Conservation (phyloP, 2,329 filamentous ascomycete species). For the Nannizziopsis barbatae region DNA sequence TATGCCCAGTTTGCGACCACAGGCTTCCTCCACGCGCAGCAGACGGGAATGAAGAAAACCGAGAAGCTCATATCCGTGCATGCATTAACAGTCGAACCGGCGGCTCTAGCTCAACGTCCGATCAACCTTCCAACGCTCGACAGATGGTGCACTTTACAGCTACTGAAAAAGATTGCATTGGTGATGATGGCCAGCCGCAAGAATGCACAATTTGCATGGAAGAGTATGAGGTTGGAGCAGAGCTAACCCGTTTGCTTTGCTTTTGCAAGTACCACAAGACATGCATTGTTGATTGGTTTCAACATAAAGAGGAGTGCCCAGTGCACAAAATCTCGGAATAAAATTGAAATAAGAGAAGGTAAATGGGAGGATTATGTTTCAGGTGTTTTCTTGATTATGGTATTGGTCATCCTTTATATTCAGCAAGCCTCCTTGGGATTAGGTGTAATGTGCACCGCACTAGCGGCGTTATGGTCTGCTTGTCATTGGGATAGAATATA, state of each 20-base stretch:
- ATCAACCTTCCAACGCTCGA: slow-evolving; percentile 12
- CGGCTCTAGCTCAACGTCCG: not conserved
- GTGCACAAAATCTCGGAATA: slow-evolving; percentile 42
- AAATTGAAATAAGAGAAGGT: not conserved
- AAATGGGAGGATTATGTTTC: not conserved
- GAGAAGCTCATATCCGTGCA: slow-evolving; percentile 36
- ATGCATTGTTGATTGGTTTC: slow-evolving; percentile 53
- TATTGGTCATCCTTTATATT: too few relatives aligned
- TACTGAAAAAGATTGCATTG: slow-evolving; percentile 53
- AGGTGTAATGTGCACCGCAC: too few relatives aligned
- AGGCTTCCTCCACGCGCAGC: slow-evolving; percentile 30
- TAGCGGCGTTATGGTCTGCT: too few relatives aligned
- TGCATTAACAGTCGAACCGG: slow-evolving; percentile 33
- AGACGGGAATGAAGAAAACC: slow-evolving; percentile 30
- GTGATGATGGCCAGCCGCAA: slow-evolving; percentile 41
- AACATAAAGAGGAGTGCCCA: slow-evolving; percentile 48
- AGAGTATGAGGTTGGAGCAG: slow-evolving; percentile 50
- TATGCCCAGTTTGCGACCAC: slow-evolving; percentile 38
- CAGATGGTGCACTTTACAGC: slow-evolving; percentile 43
- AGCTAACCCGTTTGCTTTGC: slow-evolving; percentile 50
- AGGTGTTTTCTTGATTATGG: not conserved
- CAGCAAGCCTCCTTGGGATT: too few relatives aligned
- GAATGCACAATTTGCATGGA: slow-evolving; percentile 57
- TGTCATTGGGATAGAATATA: too few relatives aligned
- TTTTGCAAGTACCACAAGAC: slow-evolving; percentile 53